phyloP scores from a whole-genome alignment of 176 grass and related monocot genomes.

The Chrysopogon serrulatus region DNA sequence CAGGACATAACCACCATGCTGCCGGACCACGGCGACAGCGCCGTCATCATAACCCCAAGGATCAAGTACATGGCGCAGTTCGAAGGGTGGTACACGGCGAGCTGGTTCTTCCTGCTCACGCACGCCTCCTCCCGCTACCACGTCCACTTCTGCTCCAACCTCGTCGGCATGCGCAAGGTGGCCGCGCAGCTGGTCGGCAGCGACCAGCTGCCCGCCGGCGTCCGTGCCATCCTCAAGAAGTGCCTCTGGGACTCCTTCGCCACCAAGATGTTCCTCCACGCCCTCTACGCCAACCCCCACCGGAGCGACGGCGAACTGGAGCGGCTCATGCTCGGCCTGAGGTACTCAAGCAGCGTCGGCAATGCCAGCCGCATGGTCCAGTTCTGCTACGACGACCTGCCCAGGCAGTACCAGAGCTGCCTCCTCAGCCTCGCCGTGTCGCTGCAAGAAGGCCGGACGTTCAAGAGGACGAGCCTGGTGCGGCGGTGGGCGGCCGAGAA shows the following conservation, averaged over 20 bases:
- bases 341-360: background rate
- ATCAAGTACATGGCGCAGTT: background rate
- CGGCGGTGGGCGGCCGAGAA: background rate
- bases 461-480: background rate
- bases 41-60: background rate
- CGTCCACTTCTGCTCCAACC: background rate
- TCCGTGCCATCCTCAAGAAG: background rate
- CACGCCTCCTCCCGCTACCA: background rate
- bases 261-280: background rate
- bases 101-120: background rate
- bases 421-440: background rate
- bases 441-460: background rate
- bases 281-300: background rate
- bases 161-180: fast-evolving
- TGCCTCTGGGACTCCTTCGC: background rate
- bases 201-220: background rate
- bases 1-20: background rate
- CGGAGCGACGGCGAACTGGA: background rate
- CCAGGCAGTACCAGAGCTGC: background rate
- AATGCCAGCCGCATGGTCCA: background rate
- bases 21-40: background rate
- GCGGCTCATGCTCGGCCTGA: background rate
- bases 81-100: background rate
- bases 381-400: background rate
- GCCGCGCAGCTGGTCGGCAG: fast-evolving